These are phyloP conservation scores for Petunia axillaris DNA, from an alignment of 257 asterid genomes.

Conservation along the genomic window DNA sequence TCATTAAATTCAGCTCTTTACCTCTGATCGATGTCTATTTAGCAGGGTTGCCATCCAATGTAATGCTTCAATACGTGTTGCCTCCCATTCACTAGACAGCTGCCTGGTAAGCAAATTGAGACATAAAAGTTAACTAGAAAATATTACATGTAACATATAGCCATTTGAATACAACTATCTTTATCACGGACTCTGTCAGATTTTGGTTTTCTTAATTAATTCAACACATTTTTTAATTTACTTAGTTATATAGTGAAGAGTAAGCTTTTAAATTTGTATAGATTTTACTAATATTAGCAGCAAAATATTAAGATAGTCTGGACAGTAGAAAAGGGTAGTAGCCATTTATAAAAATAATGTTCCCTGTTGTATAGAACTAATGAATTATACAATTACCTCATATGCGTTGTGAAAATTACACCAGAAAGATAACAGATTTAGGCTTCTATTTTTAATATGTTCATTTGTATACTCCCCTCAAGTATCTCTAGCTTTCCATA, in stretches of 20 bases:
- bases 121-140: not conserved
- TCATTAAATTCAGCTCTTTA: conserved; percentile 30
- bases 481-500: not conserved
- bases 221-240: not conserved
- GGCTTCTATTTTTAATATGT: not conserved
- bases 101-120: conserved; percentile 56
- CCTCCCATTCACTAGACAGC: conserved; percentile 95
- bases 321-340: conserved; percentile 1
- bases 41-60: conserved; percentile 89
- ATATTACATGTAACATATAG: not conserved
- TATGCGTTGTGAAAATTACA: not conserved
- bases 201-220: conserved; percentile 1
- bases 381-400: not conserved
- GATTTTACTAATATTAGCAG: not conserved
- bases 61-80: conserved; percentile 96
- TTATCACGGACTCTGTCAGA: not conserved
- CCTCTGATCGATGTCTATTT: conserved; percentile 78
- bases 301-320: not conserved
- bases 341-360: conserved; percentile 3
- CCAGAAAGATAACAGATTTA: not conserved
- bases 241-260: not conserved
- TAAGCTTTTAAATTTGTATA: not conserved
- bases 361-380: conserved; percentile 9
- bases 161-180: not conserved
- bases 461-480: not conserved